Evolutionary conservation across 2,329 filamentous ascomycete genomes (phyloP).

Genomic region (Talaromyces sp.): DNA sequence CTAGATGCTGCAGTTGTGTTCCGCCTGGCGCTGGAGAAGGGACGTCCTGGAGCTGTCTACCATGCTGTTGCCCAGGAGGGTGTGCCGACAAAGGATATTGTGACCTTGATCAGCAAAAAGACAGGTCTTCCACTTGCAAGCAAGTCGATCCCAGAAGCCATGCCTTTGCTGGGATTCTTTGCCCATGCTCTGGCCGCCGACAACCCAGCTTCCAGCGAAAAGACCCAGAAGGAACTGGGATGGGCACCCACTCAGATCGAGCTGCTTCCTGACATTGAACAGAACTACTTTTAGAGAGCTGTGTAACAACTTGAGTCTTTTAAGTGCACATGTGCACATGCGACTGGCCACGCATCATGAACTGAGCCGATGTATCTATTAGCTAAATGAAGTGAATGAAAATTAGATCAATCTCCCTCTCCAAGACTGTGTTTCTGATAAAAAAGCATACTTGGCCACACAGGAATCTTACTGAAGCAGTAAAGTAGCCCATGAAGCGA

Average conservation of each 20-base stretch:
- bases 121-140: constrained; percentile 27
- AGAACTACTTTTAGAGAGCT: constrained; percentile 4
- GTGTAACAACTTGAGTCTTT: neutral
- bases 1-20: constrained; percentile 34
- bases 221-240: constrained; percentile 31
- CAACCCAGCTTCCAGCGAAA: constrained; percentile 30
- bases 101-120: constrained; percentile 27
- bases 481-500: neutral
- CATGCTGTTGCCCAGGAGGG: constrained; percentile 35
- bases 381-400: neutral
- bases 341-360: neutral
- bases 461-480: too few relatives aligned
- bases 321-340: neutral
- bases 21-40: constrained; percentile 36
- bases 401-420: neutral
- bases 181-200: constrained; percentile 18
- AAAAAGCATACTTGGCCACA: neutral
- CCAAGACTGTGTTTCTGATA: neutral
- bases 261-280: constrained; percentile 26
- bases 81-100: constrained; percentile 31
- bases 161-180: constrained; percentile 25
- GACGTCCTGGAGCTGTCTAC: constrained; percentile 26
- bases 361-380: neutral
- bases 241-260: constrained; percentile 25
- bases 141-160: constrained; percentile 23